A percentile compares a stretch with the other conserved stretches of the same genome.
Conservation (phyloP, 176 grass and related monocot genomes). For the Phoenix dactylifera region DNA sequence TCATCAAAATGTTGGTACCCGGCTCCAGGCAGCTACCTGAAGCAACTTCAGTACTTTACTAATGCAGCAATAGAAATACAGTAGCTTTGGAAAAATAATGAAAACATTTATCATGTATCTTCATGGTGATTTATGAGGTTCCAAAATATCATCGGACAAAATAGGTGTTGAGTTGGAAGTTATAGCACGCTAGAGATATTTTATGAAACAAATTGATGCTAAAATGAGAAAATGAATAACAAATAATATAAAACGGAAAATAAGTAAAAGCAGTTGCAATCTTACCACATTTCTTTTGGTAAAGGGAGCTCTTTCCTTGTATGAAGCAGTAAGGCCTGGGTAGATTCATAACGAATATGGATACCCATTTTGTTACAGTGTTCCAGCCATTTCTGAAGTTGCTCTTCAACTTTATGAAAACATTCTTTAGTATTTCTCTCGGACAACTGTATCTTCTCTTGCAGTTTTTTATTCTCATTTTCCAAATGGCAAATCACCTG, state of each 20-base stretch:
- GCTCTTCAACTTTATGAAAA: conserved; percentile 19
- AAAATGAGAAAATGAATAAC: not conserved
- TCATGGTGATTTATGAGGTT: too few relatives aligned
- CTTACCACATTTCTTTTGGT: conserved; percentile 20
- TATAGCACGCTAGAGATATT: too few relatives aligned
- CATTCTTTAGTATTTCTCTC: conserved; percentile 29
- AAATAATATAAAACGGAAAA: not conserved
- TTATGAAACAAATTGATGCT: not conserved
- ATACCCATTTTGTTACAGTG: conserved; percentile 13
- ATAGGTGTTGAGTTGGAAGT: too few relatives aligned
- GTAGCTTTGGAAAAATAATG: too few relatives aligned
- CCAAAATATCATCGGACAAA: too few relatives aligned
- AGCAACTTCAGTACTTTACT: too few relatives aligned
- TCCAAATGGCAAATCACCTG: conserved; percentile 37
- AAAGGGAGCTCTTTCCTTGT: conserved; percentile 6
- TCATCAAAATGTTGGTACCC: too few relatives aligned
- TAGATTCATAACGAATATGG: conserved; percentile 24
- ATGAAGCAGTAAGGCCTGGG: conserved; percentile 25
- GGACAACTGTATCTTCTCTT: conserved; percentile 25
- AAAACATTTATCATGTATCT: too few relatives aligned
- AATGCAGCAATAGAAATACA: too few relatives aligned
- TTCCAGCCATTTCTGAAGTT: conserved; percentile 41
- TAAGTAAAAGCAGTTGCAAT: not conserved
- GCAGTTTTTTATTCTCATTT: conserved; percentile 53
- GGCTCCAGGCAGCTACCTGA: too few relatives aligned